Conservation (phyloP, 441 rosid species). For the Mallotus repandus region DNA sequence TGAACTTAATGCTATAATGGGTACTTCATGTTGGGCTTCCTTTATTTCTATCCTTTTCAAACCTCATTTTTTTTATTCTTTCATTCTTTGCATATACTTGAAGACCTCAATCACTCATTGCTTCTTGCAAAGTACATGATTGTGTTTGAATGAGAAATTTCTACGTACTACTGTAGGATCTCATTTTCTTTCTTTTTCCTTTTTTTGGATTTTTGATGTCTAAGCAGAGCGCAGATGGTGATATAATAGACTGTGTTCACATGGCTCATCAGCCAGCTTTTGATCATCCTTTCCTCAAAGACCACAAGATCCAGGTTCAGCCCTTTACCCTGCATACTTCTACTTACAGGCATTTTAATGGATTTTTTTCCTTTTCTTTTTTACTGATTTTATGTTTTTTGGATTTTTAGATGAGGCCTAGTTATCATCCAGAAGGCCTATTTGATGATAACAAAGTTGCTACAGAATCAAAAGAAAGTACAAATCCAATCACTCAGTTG, state of each 20-base stretch:
- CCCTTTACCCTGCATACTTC: not conserved
- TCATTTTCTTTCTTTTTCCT: slow-evolving; percentile 2
- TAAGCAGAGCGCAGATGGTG: slow-evolving; percentile 95
- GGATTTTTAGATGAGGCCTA: slow-evolving; percentile 70
- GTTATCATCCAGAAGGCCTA: slow-evolving; percentile 77
- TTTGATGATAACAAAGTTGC: slow-evolving; percentile 72
- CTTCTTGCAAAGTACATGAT: not conserved
- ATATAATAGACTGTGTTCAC: slow-evolving; percentile 81
- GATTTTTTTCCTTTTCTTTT: not conserved
- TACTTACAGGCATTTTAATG: slow-evolving; percentile 9
- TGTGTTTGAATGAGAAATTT: slow-evolving; percentile 16
- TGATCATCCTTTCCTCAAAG: slow-evolving; percentile 96
- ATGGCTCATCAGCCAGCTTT: slow-evolving; percentile 90
- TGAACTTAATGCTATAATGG: slow-evolving; percentile 14
- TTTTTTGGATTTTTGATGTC: slow-evolving; percentile 24
- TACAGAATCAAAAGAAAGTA: slow-evolving; percentile 41
- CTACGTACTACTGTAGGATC: not conserved
- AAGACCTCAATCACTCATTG: not conserved
- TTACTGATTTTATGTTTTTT: slow-evolving; percentile 8
- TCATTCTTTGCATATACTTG: not conserved
- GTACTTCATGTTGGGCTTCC: not conserved
- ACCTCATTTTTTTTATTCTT: too few species aligned
- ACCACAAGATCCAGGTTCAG: slow-evolving; percentile 92
- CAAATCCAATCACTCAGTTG: slow-evolving; percentile 61
- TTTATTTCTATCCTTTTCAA: not conserved